Evolutionary conservation across 2,329 filamentous ascomycete species (phyloP).

Genomic region (Epichloe coenophiala): DNA sequence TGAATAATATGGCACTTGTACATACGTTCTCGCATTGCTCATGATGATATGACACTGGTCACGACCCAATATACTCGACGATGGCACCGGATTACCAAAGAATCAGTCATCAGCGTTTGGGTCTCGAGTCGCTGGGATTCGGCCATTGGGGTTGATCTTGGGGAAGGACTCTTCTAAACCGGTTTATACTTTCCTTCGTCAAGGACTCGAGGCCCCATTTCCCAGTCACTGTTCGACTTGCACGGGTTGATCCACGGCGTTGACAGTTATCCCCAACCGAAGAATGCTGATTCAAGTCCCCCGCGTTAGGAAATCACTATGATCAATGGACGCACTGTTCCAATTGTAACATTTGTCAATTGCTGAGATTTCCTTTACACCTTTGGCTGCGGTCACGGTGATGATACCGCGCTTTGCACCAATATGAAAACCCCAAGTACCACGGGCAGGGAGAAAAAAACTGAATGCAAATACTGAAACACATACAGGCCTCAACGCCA

Average conservation of each 20-base stretch:
- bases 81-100: conserved; percentile 17
- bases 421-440: background rate
- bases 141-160: no score
- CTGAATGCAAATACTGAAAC: background rate
- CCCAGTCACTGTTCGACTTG: background rate
- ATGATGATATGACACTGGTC: conserved; percentile 6
- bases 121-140: conserved; percentile 17
- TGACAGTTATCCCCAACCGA: no score
- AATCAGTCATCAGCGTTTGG: conserved; percentile 18
- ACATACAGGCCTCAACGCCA: background rate
- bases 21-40: no score
- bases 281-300: background rate
- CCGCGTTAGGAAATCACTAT: background rate
- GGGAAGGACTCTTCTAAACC: no score
- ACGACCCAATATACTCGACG: conserved; percentile 15
- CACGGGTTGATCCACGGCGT: no score
- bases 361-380: no score
- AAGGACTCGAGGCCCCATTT: background rate
- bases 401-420: no score
- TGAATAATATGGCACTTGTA: no score
- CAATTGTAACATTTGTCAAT: background rate
- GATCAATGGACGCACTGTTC: background rate
- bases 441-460: background rate
- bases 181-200: no score
- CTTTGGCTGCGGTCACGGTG: no score